Conservation (phyloP, 1,139 yeast species). For the Zygoascus hellenicus region DNA sequence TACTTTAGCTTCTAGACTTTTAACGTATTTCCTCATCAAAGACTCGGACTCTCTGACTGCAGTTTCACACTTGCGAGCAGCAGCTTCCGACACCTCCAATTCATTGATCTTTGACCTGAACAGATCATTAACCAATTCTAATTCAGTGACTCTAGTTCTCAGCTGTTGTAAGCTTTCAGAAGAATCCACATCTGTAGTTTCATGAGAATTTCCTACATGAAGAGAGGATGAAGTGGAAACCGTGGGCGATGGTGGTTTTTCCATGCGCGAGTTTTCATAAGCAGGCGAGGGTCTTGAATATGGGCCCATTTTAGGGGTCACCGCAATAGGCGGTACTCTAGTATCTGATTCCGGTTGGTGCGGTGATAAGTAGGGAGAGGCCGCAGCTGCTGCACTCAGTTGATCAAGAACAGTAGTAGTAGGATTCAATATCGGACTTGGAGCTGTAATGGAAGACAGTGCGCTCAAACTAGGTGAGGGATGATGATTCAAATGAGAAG, state of each 20-base stretch:
- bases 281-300: too few relatives aligned
- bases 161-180: slow-evolving; percentile 29
- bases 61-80: slow-evolving; percentile 20
- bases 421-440: not conserved
- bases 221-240: not conserved
- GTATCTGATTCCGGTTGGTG: slow-evolving; percentile 23
- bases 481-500: not conserved
- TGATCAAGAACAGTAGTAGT: slow-evolving; percentile 20
- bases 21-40: slow-evolving; percentile 8
- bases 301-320: slow-evolving; percentile 5
- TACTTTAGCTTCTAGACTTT: slow-evolving; percentile 7
- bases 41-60: slow-evolving; percentile 19
- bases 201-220: not conserved
- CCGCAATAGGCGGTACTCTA: slow-evolving; percentile 15
- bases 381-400: slow-evolving; percentile 23
- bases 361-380: slow-evolving; percentile 26
- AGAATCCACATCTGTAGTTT: not conserved
- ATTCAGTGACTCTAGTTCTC: slow-evolving; percentile 76
- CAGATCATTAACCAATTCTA: slow-evolving; percentile 83
- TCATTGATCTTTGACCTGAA: slow-evolving; percentile 78
- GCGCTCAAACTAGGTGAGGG: not conserved
- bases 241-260: not conserved
- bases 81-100: slow-evolving; percentile 44
- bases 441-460: not conserved
- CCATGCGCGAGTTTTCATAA: not conserved